Evolutionary conservation across 225 moss, liverwort and hornwort genomes (phyloP), one percentile per base, ranked within the genome.

Genomic region (Takakia lepidozioides): DNA sequence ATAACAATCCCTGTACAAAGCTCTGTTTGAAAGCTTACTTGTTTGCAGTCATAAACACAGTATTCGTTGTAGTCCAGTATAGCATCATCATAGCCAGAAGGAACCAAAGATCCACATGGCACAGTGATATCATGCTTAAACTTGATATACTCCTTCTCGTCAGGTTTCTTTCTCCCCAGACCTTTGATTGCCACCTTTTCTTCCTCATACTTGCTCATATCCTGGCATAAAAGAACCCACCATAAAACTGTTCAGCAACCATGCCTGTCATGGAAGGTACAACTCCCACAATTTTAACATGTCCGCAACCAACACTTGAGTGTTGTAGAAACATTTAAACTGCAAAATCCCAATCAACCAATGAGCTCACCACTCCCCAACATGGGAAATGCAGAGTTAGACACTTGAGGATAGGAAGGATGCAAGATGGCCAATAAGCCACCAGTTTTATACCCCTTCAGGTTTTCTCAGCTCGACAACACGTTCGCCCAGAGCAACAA

Each of bases 381-480:
- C n/a, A n/a, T n/a, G n/a, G n/a, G n/a, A n/a, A n/a, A n/a, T n/a
- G n/a, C n/a, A n/a, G n/a, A n/a, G n/a, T n/a, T n/a, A n/a, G n/a
- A n/a, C n/a, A n/a, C n/a, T n/a, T n/a, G n/a, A n/a, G n/a, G n/a
- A n/a, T n/a, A n/a, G n/a, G n/a, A n/a, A n/a, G n/a, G n/a, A n/a
- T n/a, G n/a, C n/a, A n/a, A n/a, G n/a, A n/a, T n/a, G n/a, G n/a
- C n/a, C n/a, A n/a, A n/a, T n/a, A n/a, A n/a, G n/a, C n/a, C n/a
- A n/a, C n/a, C n/a, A n/a, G n/a, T n/a, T n/a, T n/a, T n/a, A n/a
- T 66, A 76, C 75, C 71, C 60, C 66, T 23, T 58, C 49, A 14
- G 83, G 83, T 13, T 37, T 39, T 10, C 60, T 27, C 17, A 71
- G 48, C 29, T 84, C 78, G 8, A 79, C 9, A 17, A 70, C 34